Conservation (phyloP, 1,284 basidiomycete species). For the Heterobasidion irregulare region DNA sequence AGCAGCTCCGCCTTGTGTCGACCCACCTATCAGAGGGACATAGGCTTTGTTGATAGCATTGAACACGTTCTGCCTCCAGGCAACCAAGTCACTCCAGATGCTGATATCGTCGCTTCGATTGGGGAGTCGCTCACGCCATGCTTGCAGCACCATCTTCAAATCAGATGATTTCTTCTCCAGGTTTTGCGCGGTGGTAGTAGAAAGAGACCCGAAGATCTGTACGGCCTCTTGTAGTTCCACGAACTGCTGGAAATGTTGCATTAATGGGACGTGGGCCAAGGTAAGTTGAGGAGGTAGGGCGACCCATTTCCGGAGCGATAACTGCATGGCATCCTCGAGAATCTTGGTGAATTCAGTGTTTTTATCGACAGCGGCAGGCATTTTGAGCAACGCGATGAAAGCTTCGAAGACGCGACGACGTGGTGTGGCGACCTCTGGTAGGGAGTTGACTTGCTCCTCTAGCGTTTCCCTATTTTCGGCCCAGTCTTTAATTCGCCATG, state of each 20-base stretch:
- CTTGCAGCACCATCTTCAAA: conserved; percentile 91
- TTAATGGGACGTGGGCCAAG: conserved; percentile 86
- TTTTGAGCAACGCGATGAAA: conserved; percentile 79
- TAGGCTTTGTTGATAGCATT: conserved; percentile 95
- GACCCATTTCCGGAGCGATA: conserved; percentile 95
- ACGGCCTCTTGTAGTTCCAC: conserved; percentile 97
- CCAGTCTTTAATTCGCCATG: conserved; percentile 96
- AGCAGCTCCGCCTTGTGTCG: conserved; percentile 37
- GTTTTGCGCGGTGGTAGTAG: conserved; percentile 83
- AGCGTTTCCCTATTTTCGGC: conserved; percentile 70
- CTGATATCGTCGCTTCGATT: conserved; percentile 99
- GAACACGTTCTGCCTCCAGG: conserved; percentile 93
- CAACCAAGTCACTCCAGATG: conserved; percentile 97
- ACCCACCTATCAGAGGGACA: conserved; percentile 75
- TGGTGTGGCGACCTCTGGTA: conserved; percentile 86
- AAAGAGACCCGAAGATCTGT: conserved; percentile 88
- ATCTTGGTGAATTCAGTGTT: conserved; percentile 78
- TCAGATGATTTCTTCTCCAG: conserved; percentile 93
- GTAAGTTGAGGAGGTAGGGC: conserved; percentile 83
- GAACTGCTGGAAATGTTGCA: conserved; percentile 99
- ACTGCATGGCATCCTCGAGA: conserved; percentile 95
- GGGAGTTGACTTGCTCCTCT: conserved; percentile 77
- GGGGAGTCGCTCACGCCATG: conserved; percentile 96
- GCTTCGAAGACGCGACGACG: conserved; percentile 94
- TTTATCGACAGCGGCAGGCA: conserved; percentile 58